Evolutionary conservation across 2,329 filamentous ascomycete species (phyloP).

Genomic region (Sporothrix humicola): DNA sequence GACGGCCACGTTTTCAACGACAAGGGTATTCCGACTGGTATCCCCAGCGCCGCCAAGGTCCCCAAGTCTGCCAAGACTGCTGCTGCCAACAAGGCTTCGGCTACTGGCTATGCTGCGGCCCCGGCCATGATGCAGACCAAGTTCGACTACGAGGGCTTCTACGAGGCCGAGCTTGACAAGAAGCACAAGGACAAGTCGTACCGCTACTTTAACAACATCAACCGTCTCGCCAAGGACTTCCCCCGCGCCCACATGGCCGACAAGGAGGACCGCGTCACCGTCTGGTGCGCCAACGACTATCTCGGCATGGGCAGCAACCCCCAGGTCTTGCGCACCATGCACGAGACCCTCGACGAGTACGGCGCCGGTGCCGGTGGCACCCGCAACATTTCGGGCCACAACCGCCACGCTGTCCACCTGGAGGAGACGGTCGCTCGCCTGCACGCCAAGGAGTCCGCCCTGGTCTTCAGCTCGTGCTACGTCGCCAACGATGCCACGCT

Average conservation of each 20-base stretch:
- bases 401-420: constrained; percentile 86
- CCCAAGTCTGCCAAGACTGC: constrained; percentile 25
- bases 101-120: constrained; percentile 30
- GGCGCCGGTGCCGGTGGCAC: constrained; percentile 95
- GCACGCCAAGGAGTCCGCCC: constrained; percentile 86
- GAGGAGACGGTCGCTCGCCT: constrained; percentile 84
- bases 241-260: constrained; percentile 89
- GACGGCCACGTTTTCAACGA: constrained; percentile 63
- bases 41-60: constrained; percentile 39
- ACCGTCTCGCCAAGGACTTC: constrained; percentile 94
- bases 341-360: constrained; percentile 91
- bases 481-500: constrained; percentile 97
- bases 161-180: constrained; percentile 87
- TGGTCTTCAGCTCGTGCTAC: constrained; percentile 98
- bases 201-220: constrained; percentile 99
- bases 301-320: constrained; percentile 95
- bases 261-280: constrained; percentile 84
- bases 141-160: constrained; percentile 93
- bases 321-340: constrained; percentile 87
- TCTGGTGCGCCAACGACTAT: constrained; percentile 99
- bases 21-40: constrained; percentile 51
- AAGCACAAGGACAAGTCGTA: constrained; percentile 99
- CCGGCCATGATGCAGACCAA: constrained; percentile 52
- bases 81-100: not conserved
- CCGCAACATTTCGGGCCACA: constrained; percentile 97